A percentile compares a stretch with the other conserved stretches of the same genome.
These are phyloP conservation scores for Cladochytrium tenue DNA, from an alignment of 371 early-diverging fungal species.

Conservation along the genomic window DNA sequence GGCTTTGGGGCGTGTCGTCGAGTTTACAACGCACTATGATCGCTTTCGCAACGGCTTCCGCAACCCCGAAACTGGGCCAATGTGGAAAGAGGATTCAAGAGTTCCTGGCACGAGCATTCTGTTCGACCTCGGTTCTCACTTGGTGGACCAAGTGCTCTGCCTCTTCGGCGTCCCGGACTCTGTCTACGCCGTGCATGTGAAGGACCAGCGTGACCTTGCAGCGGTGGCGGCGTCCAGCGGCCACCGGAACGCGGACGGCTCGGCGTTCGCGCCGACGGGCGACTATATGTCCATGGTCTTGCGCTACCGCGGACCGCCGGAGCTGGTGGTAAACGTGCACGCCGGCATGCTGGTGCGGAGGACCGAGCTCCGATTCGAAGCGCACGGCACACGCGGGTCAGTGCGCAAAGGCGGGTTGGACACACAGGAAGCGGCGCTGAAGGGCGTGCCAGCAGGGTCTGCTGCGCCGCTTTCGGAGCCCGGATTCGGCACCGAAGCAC, in stretches of 20 bases:
- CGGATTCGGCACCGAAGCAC: too few relatives aligned
- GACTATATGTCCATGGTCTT: neutral
- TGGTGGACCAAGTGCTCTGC: slow-evolving; percentile 73
- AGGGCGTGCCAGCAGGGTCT: neutral
- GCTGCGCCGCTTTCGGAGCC: neutral
- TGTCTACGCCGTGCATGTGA: slow-evolving; percentile 57
- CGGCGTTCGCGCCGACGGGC: slow-evolving; percentile 11
- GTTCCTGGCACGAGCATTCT: slow-evolving; percentile 71
- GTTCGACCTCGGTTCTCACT: slow-evolving; percentile 75
- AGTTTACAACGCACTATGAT: neutral
- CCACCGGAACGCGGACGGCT: slow-evolving; percentile 60
- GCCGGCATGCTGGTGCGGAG: neutral
- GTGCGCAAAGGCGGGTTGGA: neutral
- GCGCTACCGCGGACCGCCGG: neutral
- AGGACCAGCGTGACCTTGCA: slow-evolving; percentile 69
- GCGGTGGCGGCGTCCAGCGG: slow-evolving; percentile 63
- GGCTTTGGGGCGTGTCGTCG: neutral
- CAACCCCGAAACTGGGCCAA: neutral
- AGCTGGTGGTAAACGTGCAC: neutral
- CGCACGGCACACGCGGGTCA: neutral
- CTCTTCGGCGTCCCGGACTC: slow-evolving; percentile 72
- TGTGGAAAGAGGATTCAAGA: slow-evolving; percentile 71
- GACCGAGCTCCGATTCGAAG: neutral
- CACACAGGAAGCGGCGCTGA: neutral
- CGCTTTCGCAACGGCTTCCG: neutral